phyloP scores from a whole-genome alignment of 306 rosid species.

The Prunus mira region DNA sequence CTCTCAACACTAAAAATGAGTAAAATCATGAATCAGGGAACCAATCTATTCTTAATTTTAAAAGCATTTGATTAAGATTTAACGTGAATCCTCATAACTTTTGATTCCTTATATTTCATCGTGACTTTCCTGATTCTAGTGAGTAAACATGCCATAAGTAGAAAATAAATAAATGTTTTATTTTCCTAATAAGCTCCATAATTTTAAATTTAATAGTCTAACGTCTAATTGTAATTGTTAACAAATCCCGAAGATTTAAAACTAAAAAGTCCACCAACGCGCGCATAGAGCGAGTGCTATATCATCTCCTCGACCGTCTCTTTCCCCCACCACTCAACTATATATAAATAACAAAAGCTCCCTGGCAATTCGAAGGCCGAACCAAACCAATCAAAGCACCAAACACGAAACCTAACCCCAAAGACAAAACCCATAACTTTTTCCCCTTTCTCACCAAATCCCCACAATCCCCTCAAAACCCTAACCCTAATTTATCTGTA shows the following conservation, averaged over 20 bases:
- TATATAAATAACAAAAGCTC: neutral
- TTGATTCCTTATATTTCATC: too few species aligned
- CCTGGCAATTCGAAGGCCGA: neutral
- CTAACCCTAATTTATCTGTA: slow-evolving; percentile 7
- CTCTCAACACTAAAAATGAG: too few species aligned
- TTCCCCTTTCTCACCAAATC: neutral
- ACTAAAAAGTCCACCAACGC: neutral
- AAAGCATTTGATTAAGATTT: too few species aligned
- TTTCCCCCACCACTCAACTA: neutral
- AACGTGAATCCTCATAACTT: too few species aligned
- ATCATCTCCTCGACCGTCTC: neutral
- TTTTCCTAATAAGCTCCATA: neutral
- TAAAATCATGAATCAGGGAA: too few species aligned
- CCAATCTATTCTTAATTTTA: too few species aligned
- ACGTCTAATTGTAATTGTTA: neutral
- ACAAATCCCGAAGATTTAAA: neutral
- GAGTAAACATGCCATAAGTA: too few species aligned
- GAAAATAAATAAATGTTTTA: neutral
- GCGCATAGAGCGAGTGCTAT: neutral
- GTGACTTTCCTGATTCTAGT: too few species aligned
- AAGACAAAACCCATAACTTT: slow-evolving; percentile 21
- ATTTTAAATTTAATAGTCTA: neutral
- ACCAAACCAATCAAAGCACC: neutral
- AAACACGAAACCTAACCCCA: slow-evolving; percentile 31
- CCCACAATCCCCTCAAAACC: neutral